Conservation (phyloP, 257 asterid genomes). For the Jacaranda copaia region DNA sequence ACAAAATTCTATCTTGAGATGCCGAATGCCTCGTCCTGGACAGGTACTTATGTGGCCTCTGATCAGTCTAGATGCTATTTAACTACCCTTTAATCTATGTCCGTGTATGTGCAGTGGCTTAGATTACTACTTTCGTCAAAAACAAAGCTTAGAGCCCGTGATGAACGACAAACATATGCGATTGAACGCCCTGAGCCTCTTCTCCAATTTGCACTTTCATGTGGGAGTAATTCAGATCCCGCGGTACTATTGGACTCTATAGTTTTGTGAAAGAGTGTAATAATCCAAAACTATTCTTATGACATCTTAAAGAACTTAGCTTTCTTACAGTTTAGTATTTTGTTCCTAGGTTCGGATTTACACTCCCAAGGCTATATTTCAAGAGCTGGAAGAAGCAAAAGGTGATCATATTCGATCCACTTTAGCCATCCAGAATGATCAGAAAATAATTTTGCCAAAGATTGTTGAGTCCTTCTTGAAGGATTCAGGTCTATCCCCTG, state of each 20-base stretch:
- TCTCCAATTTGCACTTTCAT: conserved; percentile 66
- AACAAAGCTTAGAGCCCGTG: conserved; percentile 62
- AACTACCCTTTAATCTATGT: not conserved
- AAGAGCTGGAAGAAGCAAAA: conserved; percentile 67
- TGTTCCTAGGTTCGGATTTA: conserved; percentile 58
- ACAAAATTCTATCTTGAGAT: conserved; percentile 63
- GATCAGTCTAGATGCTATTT: too few species aligned
- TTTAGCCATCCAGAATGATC: conserved; percentile 58
- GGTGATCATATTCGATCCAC: conserved; percentile 69
- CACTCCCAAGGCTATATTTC: conserved; percentile 58
- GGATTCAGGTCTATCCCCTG: conserved; percentile 56
- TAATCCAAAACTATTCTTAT: too few species aligned
- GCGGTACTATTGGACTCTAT: conserved; percentile 44
- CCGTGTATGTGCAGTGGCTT: conserved; percentile 56
- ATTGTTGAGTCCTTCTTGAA: conserved; percentile 56
- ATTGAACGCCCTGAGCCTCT: conserved; percentile 66
- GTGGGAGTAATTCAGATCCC: conserved; percentile 74
- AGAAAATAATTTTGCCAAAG: conserved; percentile 63
- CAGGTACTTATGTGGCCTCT: conserved; percentile 47
- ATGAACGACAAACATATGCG: conserved; percentile 60
- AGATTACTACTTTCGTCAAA: conserved; percentile 60
- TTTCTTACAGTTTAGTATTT: not conserved
- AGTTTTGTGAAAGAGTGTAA: too few species aligned
- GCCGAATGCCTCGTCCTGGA: conserved; percentile 71
- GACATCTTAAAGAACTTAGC: too few species aligned